These are phyloP conservation scores for Geotrichum histeridarum DNA, from an alignment of 1,139 yeast species.

Conservation along the genomic window DNA sequence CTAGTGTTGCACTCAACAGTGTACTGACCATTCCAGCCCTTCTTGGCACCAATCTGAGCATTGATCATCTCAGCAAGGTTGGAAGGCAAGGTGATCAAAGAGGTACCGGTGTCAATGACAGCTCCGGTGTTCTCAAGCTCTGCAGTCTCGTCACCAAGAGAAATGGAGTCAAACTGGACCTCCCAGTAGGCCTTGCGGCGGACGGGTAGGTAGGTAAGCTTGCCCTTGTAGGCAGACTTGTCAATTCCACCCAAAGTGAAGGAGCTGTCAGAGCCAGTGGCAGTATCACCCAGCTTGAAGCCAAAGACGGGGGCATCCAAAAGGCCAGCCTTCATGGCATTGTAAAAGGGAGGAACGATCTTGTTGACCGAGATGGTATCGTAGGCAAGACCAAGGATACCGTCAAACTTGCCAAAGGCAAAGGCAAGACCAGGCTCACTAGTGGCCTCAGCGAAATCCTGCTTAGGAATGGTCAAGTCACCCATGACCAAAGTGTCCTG, in stretches of 20 bases:
- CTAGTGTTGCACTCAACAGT: conserved; percentile 81
- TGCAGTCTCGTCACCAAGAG: conserved; percentile 88
- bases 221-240: conserved; percentile 65
- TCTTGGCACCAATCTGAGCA: conserved; percentile 92
- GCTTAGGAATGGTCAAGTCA: conserved; percentile 75
- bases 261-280: conserved; percentile 61
- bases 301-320: conserved; percentile 82
- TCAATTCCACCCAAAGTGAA: conserved; percentile 95
- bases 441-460: conserved; percentile 95
- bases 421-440: conserved; percentile 95
- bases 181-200: conserved; percentile 99
- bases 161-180: conserved; percentile 84
- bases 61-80: conserved; percentile 92
- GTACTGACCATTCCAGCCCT: conserved; percentile 97
- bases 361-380: conserved; percentile 82
- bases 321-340: conserved; percentile 74
- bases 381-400: conserved; percentile 91
- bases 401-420: conserved; percentile 97
- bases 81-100: conserved; percentile 88
- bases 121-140: conserved; percentile 82
- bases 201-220: conserved; percentile 90
- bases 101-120: conserved; percentile 97
- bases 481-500: conserved; percentile 78
- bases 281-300: conserved; percentile 78
- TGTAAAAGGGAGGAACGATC: conserved; percentile 89